Percentiles rank a stretch among this genome's conserved stretches.
These are phyloP conservation scores for Cynanchum wilfordii DNA, from an alignment of 257 asterid species.

Conservation along the genomic window DNA sequence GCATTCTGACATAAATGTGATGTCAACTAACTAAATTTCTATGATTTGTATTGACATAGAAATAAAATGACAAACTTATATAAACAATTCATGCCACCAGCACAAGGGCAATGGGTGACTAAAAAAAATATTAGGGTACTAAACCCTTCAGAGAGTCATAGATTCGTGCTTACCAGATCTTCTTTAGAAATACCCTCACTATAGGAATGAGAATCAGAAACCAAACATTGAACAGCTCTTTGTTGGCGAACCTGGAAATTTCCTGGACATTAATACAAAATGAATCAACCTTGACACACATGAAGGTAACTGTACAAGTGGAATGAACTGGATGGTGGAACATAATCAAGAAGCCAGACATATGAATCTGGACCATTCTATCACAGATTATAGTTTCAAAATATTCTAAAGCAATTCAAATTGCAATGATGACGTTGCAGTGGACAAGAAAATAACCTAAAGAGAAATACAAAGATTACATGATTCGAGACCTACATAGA, in stretches of 20 bases:
- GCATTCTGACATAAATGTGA: conserved; percentile 48
- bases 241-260: conserved; percentile 37
- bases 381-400: not conserved
- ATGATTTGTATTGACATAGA: conserved; percentile 12
- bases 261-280: conserved; percentile 45
- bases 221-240: conserved; percentile 38
- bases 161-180: conserved; percentile 39
- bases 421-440: not conserved
- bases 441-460: no score
- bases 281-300: conserved; percentile 11
- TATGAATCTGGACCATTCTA: not conserved
- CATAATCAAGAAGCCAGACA: not conserved
- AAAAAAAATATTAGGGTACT: not conserved
- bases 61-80: not conserved
- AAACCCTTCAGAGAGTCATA: conserved; percentile 3
- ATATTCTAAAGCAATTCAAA: not conserved
- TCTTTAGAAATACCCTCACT: conserved; percentile 42
- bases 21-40: conserved; percentile 33
- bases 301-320: not conserved
- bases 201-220: conserved; percentile 44
- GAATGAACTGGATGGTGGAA: not conserved
- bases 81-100: conserved; percentile 5
- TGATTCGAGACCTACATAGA: no score
- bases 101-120: not conserved
- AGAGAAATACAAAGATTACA: no score